Conservation (phyloP, 2,329 filamentous ascomycete genomes). For the Teratosphaeria zuluensis region DNA sequence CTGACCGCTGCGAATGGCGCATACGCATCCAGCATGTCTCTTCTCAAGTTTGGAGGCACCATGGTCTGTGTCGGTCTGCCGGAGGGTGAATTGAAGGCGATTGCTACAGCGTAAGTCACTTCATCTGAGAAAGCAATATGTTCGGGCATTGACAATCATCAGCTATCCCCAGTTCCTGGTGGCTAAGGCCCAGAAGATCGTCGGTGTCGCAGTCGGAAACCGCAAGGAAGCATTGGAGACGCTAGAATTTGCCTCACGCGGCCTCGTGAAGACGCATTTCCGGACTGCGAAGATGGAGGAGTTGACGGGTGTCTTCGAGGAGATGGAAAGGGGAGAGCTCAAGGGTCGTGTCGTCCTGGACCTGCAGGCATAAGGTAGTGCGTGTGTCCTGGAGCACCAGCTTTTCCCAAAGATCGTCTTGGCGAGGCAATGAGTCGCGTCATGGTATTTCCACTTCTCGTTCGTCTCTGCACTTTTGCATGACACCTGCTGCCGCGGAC, state of each 20-base stretch:
- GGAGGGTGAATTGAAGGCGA: slow-evolving; percentile 37
- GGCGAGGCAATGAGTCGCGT: background rate
- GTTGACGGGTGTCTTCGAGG: slow-evolving; percentile 35
- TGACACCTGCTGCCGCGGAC: background rate
- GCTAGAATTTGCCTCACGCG: slow-evolving; percentile 35
- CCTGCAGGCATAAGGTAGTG: slow-evolving; percentile 13
- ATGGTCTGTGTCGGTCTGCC: slow-evolving; percentile 38
- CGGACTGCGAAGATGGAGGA: slow-evolving; percentile 38
- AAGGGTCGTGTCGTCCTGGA: slow-evolving; percentile 41
- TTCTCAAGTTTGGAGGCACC: slow-evolving; percentile 37
- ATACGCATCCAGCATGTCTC: slow-evolving; percentile 31
- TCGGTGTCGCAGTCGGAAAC: slow-evolving; percentile 38
- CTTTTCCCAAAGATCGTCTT: background rate
- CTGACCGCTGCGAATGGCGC: slow-evolving; percentile 39
- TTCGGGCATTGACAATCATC: background rate
- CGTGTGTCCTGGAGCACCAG: background rate
- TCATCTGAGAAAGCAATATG: background rate
- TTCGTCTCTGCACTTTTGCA: background rate
- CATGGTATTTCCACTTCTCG: background rate
- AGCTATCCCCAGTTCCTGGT: slow-evolving; percentile 30
- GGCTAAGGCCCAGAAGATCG: slow-evolving; percentile 33
- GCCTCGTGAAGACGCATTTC: slow-evolving; percentile 40
- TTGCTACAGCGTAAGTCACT: slow-evolving; percentile 19
- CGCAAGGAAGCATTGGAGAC: slow-evolving; percentile 41
- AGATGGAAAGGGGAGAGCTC: slow-evolving; percentile 37